A percentile compares a stretch with the other conserved stretches of the same genome.
Conservation (phyloP, 2,329 filamentous ascomycete genomes). For the Microcera coccophila region DNA sequence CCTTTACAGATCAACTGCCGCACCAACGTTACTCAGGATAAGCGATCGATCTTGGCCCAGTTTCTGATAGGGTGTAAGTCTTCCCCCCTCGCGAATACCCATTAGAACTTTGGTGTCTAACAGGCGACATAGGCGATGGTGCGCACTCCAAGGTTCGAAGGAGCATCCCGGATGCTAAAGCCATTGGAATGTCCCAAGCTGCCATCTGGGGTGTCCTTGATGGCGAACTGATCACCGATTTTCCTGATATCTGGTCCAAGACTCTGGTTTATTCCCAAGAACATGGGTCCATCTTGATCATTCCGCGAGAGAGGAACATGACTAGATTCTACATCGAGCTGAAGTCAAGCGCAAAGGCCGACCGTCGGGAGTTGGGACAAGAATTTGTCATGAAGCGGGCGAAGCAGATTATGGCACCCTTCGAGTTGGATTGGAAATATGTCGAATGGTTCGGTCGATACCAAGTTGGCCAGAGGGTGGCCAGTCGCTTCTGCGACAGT, state of each 20-base stretch:
- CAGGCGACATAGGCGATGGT: conserved; percentile 53
- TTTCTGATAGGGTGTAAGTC: conserved; percentile 64
- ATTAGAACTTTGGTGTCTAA: conserved; percentile 7
- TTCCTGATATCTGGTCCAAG: conserved; percentile 73
- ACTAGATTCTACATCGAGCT: conserved; percentile 61
- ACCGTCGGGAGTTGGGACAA: conserved; percentile 45
- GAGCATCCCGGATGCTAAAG: conserved; percentile 55
- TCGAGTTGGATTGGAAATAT: conserved; percentile 54
- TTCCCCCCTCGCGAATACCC: not conserved
- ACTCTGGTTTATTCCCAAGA: conserved; percentile 64
- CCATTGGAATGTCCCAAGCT: conserved; percentile 51
- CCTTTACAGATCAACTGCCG: conserved; percentile 50
- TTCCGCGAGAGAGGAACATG: conserved; percentile 69
- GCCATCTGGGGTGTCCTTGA: conserved; percentile 68
- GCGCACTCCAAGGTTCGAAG: conserved; percentile 67
- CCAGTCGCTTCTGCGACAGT: conserved; percentile 63
- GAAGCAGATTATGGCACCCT: conserved; percentile 57
- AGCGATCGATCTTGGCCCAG: conserved; percentile 50
- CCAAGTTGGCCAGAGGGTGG: conserved; percentile 67
- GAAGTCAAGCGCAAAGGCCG: conserved; percentile 42
- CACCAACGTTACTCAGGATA: conserved; percentile 49
- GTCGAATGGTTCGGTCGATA: conserved; percentile 71
- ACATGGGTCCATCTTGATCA: conserved; percentile 67
- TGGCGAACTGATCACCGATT: conserved; percentile 66
- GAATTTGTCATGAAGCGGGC: conserved; percentile 69